A percentile compares a stretch with the other conserved stretches of the same genome.
phyloP scores from a whole-genome alignment of 192 early-diverging fungal species.

The Powellomyces hirtus region DNA sequence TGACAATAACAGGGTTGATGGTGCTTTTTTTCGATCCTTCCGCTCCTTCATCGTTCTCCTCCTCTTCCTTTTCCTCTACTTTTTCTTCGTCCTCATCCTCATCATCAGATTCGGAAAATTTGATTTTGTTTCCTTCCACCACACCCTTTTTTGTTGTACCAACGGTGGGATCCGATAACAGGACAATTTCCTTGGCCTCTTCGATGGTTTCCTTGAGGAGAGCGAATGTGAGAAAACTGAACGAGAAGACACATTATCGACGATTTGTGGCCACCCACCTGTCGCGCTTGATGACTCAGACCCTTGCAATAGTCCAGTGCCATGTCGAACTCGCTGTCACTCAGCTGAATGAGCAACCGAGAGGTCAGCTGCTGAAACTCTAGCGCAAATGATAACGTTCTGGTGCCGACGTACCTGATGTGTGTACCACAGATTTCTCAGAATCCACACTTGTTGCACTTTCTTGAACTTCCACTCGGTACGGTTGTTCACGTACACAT shows the following conservation, averaged over 20 bases:
- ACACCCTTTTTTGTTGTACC: background rate
- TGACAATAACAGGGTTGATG: background rate
- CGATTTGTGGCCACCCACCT: slow-evolving; percentile 4
- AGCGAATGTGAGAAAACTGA: background rate
- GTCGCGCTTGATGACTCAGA: slow-evolving; percentile 10
- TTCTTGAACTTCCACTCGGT: slow-evolving; percentile 37
- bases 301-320: slow-evolving; percentile 24
- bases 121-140: slow-evolving; percentile 17
- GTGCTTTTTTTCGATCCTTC: background rate
- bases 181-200: slow-evolving; percentile 29
- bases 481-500: slow-evolving; percentile 10
- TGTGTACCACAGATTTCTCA: slow-evolving; percentile 33
- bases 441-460: slow-evolving; percentile 38
- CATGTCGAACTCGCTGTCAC: slow-evolving; percentile 8
- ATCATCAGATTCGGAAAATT: slow-evolving; percentile 6
- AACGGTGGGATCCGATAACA: background rate
- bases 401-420: slow-evolving; percentile 5
- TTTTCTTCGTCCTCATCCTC: slow-evolving; percentile 8
- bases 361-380: background rate
- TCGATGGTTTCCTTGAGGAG: slow-evolving; percentile 24
- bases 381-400: background rate
- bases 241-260: background rate
- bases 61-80: background rate
- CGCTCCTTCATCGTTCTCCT: background rate
- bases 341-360: background rate